A percentile compares a stretch with the other conserved stretches of the same genome.
Conservation (phyloP, 352 stramenopile species). For the Phytophthora palmivora region DNA sequence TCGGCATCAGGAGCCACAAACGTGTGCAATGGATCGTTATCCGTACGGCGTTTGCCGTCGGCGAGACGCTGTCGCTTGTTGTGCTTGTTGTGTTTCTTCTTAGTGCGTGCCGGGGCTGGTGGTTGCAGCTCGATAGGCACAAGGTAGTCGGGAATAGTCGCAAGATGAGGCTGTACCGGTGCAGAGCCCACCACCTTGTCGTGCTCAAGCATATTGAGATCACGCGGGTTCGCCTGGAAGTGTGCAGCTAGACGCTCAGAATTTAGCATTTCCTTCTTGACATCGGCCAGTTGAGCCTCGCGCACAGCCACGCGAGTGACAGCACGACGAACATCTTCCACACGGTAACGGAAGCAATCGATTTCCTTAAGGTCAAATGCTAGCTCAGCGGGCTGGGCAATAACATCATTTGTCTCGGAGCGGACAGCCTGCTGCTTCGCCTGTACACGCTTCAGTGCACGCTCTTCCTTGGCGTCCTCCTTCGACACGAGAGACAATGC, state of each 20-base stretch:
- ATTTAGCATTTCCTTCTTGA: conserved; percentile 99
- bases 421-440: conserved; percentile 90
- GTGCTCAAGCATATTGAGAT: conserved; percentile 96
- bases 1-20: conserved; percentile 78
- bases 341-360: conserved; percentile 97
- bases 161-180: conserved; percentile 95
- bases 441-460: conserved; percentile 92
- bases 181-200: conserved; percentile 95
- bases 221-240: conserved; percentile 97
- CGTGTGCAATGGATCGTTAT: conserved; percentile 98
- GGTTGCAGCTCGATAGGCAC: conserved; percentile 95
- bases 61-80: conserved; percentile 69
- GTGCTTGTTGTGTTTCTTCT: conserved; percentile 83
- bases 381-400: conserved; percentile 94
- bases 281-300: conserved; percentile 95
- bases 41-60: conserved; percentile 84
- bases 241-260: conserved; percentile 96
- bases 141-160: conserved; percentile 97
- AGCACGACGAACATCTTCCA: conserved; percentile 95
- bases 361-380: conserved; percentile 98
- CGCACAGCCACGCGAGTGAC: conserved; percentile 95
- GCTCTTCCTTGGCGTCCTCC: conserved; percentile 79
- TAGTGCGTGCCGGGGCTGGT: conserved; percentile 68
- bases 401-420: conserved; percentile 81
- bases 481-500: conserved; percentile 95